These are phyloP conservation scores for Kwoniella sp. DNA, from an alignment of 768 basidiomycete genomes.

Conservation along the genomic window DNA sequence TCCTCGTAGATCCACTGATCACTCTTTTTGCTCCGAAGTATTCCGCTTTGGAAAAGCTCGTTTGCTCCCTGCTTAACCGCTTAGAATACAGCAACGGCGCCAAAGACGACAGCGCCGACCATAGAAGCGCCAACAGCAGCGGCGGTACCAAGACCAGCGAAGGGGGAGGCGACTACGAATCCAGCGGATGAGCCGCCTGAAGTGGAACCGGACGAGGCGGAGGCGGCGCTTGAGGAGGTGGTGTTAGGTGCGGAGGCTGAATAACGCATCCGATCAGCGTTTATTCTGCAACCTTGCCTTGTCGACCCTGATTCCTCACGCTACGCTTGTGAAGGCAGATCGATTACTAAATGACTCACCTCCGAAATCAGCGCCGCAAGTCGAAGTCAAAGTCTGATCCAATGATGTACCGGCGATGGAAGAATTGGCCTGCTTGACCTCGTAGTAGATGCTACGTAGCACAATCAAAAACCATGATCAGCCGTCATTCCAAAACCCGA, in stretches of 20 bases:
- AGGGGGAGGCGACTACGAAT: conserved; percentile 9
- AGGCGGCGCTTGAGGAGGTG: conserved; percentile 5
- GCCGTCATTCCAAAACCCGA: not conserved
- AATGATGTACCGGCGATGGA: conserved; percentile 33
- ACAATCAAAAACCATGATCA: not conserved
- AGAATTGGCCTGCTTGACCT: conserved; percentile 40
- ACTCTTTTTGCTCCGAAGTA: too few relatives aligned
- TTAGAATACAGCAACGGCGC: conserved; percentile 23
- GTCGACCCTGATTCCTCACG: too few relatives aligned
- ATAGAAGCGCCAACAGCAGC: conserved; percentile 8
- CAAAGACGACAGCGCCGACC: conserved; percentile 15
- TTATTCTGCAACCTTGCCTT: too few relatives aligned
- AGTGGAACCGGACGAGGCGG: conserved; percentile 17
- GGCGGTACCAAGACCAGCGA: conserved; percentile 16
- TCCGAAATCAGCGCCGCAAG: conserved; percentile 47
- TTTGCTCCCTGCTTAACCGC: too few relatives aligned
- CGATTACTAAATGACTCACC: conserved; percentile 32
- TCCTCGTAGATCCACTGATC: not conserved
- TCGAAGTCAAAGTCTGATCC: conserved; percentile 35
- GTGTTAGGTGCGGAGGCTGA: conserved; percentile 19
- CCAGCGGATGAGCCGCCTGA: conserved; percentile 15
- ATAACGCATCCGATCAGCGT: too few relatives aligned
- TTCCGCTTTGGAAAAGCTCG: too few relatives aligned
- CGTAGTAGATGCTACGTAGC: conserved; percentile 46
- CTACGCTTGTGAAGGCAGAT: too few relatives aligned